These are phyloP conservation scores for Chalciporus chontae DNA, from an alignment of 768 basidiomycete genomes.

Conservation along the genomic window DNA sequence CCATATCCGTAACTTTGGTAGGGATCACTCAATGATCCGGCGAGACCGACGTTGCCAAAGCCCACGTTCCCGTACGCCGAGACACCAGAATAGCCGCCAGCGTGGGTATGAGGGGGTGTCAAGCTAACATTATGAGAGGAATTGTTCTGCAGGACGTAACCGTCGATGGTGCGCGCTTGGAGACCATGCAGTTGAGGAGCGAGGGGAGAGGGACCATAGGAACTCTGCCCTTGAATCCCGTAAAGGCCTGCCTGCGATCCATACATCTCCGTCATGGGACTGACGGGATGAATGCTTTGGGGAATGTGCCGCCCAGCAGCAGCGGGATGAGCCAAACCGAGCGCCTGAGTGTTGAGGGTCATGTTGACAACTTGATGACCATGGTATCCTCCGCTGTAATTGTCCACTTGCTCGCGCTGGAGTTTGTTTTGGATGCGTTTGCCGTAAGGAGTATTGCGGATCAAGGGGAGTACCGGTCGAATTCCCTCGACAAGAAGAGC, in stretches of 20 bases:
- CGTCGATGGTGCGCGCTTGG: slow-evolving; percentile 73
- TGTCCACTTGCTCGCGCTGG: slow-evolving; percentile 88
- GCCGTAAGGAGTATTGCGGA: slow-evolving; percentile 98
- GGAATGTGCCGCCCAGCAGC: slow-evolving; percentile 54
- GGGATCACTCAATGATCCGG: slow-evolving; percentile 63
- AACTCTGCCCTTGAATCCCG: slow-evolving; percentile 50
- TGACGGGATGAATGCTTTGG: slow-evolving; percentile 48
- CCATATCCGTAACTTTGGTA: slow-evolving; percentile 81
- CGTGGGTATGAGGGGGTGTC: slow-evolving; percentile 54
- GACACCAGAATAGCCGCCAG: slow-evolving; percentile 53
- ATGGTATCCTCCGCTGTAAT: slow-evolving; percentile 53
- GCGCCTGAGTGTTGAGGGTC: slow-evolving; percentile 51
- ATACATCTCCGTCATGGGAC: slow-evolving; percentile 64
- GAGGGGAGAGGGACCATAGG: slow-evolving; percentile 58
- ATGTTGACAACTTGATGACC: slow-evolving; percentile 62
- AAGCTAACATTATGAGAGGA: slow-evolving; percentile 63
- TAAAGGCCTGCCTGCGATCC: slow-evolving; percentile 60
- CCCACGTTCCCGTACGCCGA: slow-evolving; percentile 53
- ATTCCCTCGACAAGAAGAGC: slow-evolving; percentile 94
- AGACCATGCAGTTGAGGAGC: slow-evolving; percentile 54
- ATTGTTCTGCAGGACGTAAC: slow-evolving; percentile 75
- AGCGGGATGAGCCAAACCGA: slow-evolving; percentile 41
- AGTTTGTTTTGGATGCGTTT: slow-evolving; percentile 99
- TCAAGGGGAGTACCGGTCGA: slow-evolving; percentile 95
- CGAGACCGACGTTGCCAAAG: slow-evolving; percentile 44